phyloP scores from a whole-genome alignment of 768 basidiomycete species.

The Gelatoporia subvermispora region DNA sequence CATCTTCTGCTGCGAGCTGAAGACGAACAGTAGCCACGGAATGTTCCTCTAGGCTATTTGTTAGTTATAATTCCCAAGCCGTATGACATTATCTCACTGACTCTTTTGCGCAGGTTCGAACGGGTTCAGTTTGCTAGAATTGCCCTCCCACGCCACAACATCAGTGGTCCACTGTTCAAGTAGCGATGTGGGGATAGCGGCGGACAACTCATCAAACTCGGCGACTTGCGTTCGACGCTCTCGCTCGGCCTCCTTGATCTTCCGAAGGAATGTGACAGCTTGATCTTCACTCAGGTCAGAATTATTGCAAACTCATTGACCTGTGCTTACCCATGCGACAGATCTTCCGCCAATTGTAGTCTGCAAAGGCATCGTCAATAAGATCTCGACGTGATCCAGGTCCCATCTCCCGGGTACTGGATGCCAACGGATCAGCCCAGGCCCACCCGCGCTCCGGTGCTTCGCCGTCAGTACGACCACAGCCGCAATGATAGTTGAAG shows the following conservation, averaged over 20 bases:
- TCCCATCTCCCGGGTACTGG: constrained; percentile 33
- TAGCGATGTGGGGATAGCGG: no score
- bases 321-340: constrained; percentile 23
- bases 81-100: no score
- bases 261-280: neutral
- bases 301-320: neutral
- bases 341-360: constrained; percentile 33
- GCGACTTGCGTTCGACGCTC: neutral
- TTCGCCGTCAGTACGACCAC: constrained; percentile 31
- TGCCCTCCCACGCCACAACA: no score
- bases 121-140: no score
- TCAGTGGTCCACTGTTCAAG: no score
- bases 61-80: no score
- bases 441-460: constrained; percentile 35
- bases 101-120: no score
- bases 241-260: neutral
- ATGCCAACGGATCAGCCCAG: constrained; percentile 23
- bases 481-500: constrained; percentile 24
- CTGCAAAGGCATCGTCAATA: constrained; percentile 31
- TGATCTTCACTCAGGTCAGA: no score
- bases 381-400: constrained; percentile 27
- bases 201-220: constrained; percentile 6
- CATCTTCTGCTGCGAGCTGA: no score
- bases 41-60: no score
- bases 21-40: no score